Evolutionary conservation across 2,329 filamentous ascomycete genomes (phyloP).

Genomic region (Mollisia scopiformis): DNA sequence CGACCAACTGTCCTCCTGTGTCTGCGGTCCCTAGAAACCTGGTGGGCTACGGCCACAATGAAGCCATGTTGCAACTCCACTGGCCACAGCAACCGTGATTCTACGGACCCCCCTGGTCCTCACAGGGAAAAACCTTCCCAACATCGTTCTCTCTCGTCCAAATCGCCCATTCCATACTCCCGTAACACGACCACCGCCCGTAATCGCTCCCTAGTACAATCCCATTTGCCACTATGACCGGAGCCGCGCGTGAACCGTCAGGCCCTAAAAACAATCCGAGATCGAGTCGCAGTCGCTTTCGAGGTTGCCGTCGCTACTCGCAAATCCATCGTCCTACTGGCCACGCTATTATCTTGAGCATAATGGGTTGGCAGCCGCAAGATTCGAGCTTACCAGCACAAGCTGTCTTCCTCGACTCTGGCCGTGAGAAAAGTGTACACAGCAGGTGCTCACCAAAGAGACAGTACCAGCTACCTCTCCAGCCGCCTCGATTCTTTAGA

Average conservation of each 20-base stretch:
- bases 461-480: no score
- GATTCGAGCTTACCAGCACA: slow-evolving; percentile 19
- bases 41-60: no score
- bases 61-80: no score
- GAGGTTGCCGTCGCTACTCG: slow-evolving; percentile 15
- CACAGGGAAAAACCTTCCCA: slow-evolving; percentile 10
- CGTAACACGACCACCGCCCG: background rate
- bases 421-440: slow-evolving; percentile 19
- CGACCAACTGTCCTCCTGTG: no score
- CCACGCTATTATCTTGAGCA: slow-evolving; percentile 18
- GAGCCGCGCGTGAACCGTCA: slow-evolving; percentile 17
- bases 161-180: background rate
- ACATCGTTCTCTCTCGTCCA: slow-evolving; percentile 6
- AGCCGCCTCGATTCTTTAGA: no score
- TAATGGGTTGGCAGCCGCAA: slow-evolving; percentile 18
- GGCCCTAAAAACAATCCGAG: slow-evolving; percentile 19
- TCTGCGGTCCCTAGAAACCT: no score
- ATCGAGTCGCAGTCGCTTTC: slow-evolving; percentile 23
- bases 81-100: no score
- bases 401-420: slow-evolving; percentile 20
- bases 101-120: no score
- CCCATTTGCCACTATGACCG: background rate
- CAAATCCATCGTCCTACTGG: slow-evolving; percentile 17
- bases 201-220: background rate
- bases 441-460: slow-evolving; percentile 20